phyloP scores from a whole-genome alignment of 2,329 filamentous ascomycete species.

The Clonostachys solani region DNA sequence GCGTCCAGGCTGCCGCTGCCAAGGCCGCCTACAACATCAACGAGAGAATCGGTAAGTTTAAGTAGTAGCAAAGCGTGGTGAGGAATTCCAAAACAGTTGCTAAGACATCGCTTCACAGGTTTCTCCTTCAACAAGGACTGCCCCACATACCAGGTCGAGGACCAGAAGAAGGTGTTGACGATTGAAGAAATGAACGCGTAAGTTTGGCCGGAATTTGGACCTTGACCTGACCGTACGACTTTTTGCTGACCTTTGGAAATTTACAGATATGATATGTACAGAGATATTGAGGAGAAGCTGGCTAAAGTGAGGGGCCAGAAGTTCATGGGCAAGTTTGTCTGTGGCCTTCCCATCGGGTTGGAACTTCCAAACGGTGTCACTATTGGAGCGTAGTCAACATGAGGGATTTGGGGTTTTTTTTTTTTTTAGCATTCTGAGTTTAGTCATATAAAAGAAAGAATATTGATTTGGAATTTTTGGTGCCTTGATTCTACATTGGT shows the following conservation, averaged over 20 bases:
- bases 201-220: constrained; percentile 15
- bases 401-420: too few relatives aligned
- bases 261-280: constrained; percentile 53
- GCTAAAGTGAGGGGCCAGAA: constrained; percentile 21
- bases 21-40: constrained; percentile 59
- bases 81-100: neutral
- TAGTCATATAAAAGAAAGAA: too few relatives aligned
- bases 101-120: constrained; percentile 23
- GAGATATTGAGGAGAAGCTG: constrained; percentile 46
- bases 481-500: too few relatives aligned
- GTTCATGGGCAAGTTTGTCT: constrained; percentile 31
- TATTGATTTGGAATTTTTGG: too few relatives aligned
- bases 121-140: constrained; percentile 58
- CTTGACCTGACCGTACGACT: too few relatives aligned
- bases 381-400: constrained; percentile 13
- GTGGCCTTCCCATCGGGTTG: constrained; percentile 40
- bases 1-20: constrained; percentile 52
- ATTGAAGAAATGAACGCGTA: constrained; percentile 67
- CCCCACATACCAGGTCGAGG: constrained; percentile 56
- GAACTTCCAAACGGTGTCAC: constrained; percentile 43
- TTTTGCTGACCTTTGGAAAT: neutral
- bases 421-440: too few relatives aligned
- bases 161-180: constrained; percentile 57
- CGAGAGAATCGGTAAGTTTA: constrained; percentile 50
- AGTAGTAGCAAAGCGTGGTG: neutral